Percentiles rank a stretch among this genome's conserved stretches.
phyloP scores from a whole-genome alignment of 257 asterid genomes.

The Solanum etuberosum region DNA sequence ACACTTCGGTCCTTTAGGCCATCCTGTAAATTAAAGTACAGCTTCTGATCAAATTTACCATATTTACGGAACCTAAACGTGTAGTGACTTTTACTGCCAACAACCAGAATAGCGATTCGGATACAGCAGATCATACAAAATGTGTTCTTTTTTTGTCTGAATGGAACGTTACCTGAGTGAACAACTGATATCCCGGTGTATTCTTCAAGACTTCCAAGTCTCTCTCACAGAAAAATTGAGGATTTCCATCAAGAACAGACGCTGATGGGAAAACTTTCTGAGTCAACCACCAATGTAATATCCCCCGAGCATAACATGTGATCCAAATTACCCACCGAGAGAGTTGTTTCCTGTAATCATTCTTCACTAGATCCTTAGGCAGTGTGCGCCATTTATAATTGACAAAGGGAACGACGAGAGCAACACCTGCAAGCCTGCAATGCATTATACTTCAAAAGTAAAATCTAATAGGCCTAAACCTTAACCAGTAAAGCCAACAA shows the following conservation, averaged over 20 bases:
- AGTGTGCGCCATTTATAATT: conserved; percentile 84
- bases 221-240: conserved; percentile 50
- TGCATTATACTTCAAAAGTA: background rate
- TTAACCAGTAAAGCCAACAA: background rate
- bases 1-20: conserved; percentile 33
- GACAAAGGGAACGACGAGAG: conserved; percentile 70
- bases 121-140: background rate
- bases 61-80: background rate
- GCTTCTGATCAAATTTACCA: background rate
- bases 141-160: background rate
- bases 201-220: conserved; percentile 71
- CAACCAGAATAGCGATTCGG: background rate
- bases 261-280: conserved; percentile 87
- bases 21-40: conserved; percentile 29
- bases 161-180: conserved; percentile 38
- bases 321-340: conserved; percentile 38
- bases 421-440: conserved; percentile 74
- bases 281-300: conserved; percentile 80
- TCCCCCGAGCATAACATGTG: conserved; percentile 44
- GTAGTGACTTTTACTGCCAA: background rate
- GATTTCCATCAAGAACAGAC: conserved; percentile 63
- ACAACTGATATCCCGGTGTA: conserved; percentile 77
- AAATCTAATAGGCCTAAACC: background rate
- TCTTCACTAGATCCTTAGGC: conserved; percentile 51
- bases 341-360: conserved; percentile 68